phyloP scores from a whole-genome alignment of 1,284 basidiomycete genomes.

The Cystobasidiaceae sp. region DNA sequence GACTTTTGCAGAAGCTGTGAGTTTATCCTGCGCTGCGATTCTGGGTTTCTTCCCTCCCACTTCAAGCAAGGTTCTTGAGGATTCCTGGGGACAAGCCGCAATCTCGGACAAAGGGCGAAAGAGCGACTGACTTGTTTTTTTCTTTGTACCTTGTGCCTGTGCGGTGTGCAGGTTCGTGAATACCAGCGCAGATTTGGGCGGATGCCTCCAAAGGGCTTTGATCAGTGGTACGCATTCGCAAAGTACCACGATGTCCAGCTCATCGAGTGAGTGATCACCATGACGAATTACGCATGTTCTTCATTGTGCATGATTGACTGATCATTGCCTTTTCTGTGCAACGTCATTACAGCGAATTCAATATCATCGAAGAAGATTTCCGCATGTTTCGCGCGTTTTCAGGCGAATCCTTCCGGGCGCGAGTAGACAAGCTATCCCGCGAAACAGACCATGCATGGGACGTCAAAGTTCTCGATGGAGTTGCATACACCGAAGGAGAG shows the following conservation, averaged over 20 bases:
- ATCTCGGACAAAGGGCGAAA: too few relatives aligned
- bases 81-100: too few relatives aligned
- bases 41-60: too few relatives aligned
- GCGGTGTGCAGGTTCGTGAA: constrained; percentile 43
- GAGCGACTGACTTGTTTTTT: too few relatives aligned
- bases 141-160: too few relatives aligned
- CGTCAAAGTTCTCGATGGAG: constrained; percentile 36
- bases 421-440: constrained; percentile 31
- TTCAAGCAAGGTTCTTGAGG: too few relatives aligned
- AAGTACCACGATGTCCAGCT: constrained; percentile 47
- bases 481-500: constrained; percentile 35
- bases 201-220: constrained; percentile 50
- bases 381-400: constrained; percentile 41
- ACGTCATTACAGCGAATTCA: constrained; percentile 37
- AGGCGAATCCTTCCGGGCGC: constrained; percentile 35
- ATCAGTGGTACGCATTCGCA: constrained; percentile 46
- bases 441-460: constrained; percentile 37
- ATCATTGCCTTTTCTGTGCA: neutral
- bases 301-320: neutral
- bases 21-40: neutral
- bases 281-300: neutral
- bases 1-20: constrained; percentile 55
- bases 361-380: constrained; percentile 42
- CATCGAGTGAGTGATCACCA: constrained; percentile 40
- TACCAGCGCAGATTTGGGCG: constrained; percentile 49